Conservation (phyloP, 768 basidiomycete species). For the Serendipita sp. region DNA sequence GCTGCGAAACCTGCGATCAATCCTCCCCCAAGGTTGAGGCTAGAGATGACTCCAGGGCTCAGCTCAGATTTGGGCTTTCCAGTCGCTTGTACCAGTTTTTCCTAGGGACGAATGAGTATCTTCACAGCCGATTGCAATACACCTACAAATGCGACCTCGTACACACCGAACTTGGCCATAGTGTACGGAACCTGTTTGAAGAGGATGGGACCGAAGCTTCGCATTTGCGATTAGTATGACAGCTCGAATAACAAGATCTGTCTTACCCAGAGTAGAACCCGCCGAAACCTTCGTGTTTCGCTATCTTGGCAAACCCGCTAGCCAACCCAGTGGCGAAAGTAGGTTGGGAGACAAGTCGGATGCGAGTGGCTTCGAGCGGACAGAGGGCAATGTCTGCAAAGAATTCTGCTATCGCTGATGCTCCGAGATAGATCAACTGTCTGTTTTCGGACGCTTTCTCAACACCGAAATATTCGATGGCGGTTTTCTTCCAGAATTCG, state of each 20-base stretch:
- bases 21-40: constrained; percentile 78
- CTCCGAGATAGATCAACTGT: constrained; percentile 81
- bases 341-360: constrained; percentile 24
- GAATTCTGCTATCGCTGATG: constrained; percentile 87
- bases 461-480: constrained; percentile 81
- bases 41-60: constrained; percentile 21
- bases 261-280: constrained; percentile 27
- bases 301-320: constrained; percentile 23
- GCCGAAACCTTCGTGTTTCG: constrained; percentile 22
- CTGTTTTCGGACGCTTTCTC: constrained; percentile 66
- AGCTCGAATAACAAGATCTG: neutral
- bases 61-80: constrained; percentile 66
- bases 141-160: constrained; percentile 28
- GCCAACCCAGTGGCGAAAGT: constrained; percentile 24
- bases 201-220: constrained; percentile 25
- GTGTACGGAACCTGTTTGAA: constrained; percentile 83
- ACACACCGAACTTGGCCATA: constrained; percentile 98
- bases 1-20: constrained; percentile 92
- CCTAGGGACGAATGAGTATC: neutral
- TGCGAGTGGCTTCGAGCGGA: constrained; percentile 53
- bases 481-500: constrained; percentile 87
- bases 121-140: neutral
- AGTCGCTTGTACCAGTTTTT: constrained; percentile 61
- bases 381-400: constrained; percentile 94
- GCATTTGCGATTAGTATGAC: neutral